Evolutionary conservation across 2,329 filamentous ascomycete genomes (phyloP).

Genomic region (Colletotrichum sp.): DNA sequence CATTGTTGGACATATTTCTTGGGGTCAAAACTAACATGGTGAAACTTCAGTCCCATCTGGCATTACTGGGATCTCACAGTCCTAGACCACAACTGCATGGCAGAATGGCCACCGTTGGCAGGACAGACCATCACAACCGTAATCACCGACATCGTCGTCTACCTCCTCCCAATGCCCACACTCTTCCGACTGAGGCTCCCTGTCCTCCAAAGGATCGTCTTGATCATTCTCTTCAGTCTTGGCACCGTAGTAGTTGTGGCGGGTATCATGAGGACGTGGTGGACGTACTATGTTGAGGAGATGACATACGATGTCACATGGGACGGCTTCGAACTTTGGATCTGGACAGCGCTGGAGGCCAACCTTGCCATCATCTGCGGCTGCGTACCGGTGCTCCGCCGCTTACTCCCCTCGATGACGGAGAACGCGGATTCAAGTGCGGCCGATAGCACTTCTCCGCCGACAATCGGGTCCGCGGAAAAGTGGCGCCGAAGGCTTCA

Average conservation of each 20-base stretch:
- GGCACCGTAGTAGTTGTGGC: slow-evolving; percentile 41
- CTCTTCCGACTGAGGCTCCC: slow-evolving; percentile 36
- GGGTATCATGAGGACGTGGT: slow-evolving; percentile 40
- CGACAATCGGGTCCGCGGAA: neutral
- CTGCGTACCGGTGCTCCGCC: slow-evolving; percentile 23
- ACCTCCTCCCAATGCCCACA: slow-evolving; percentile 39
- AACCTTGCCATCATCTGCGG: slow-evolving; percentile 47
- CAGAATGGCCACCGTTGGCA: slow-evolving; percentile 30
- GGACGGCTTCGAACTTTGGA: slow-evolving; percentile 44
- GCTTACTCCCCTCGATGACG: neutral
- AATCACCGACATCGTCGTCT: slow-evolving; percentile 38
- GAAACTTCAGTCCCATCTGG: slow-evolving; percentile 18
- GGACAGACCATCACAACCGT: slow-evolving; percentile 36
- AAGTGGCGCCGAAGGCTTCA: neutral
- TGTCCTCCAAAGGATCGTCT: slow-evolving; percentile 33
- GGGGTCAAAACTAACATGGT: neutral
- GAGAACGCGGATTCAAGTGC: neutral
- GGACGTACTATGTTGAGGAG: slow-evolving; percentile 31
- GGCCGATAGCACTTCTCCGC: neutral
- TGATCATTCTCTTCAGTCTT: slow-evolving; percentile 41
- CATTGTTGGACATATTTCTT: fast-evolving
- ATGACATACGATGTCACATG: slow-evolving; percentile 44
- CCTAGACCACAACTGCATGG: slow-evolving; percentile 27
- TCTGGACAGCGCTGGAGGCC: slow-evolving; percentile 45
- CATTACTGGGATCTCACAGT: slow-evolving; percentile 31